Evolutionary conservation across 2,329 filamentous ascomycete genomes (phyloP), one percentile per base, ranked within the genome.

Genomic region (Phaeosphaeria sp.): DNA sequence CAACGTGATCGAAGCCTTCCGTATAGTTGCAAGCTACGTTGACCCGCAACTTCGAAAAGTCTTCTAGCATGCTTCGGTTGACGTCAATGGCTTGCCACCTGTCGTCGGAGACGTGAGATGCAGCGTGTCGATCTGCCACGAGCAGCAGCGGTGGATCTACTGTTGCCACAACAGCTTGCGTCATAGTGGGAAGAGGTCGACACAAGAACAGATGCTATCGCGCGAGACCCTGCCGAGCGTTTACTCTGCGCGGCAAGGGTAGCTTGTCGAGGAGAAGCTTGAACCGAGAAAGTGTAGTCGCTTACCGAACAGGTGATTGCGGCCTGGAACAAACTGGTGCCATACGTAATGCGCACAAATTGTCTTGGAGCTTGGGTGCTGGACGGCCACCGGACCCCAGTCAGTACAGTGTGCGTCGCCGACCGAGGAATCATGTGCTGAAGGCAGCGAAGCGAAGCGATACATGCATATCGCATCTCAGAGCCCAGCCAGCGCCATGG

Each of bases 261-360:
- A 36, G 55, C 54, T 49, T 41, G 23, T 54, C 25, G 20, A 39
- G 42, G 36, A 56, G 56, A 27, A 59, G 54, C 30, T 60, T 56
- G 44, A 44, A 39, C 59, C 52, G 42, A 55, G 52, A 50, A 46
- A 18, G 55, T 59, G 15, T 17, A 55, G 55, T 55, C 42, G 18
- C 10, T 17, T 22, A 23, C 21, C 43, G 20, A 46, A 46, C 43
- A 46, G 21, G 43, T 25, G 22, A 23, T 54, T 27, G 56, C 42
- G 47, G 52, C 30, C 39, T 54, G 46, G 25, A n/a, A 23, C 22
- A 23, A 46, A 47, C 58, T 65, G 67, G 63, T 58, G 65, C 63
- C 63, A 62, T 69, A 67, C 62, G 69, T 67, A 65, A 70, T 69
- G 51, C 58, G 46, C 59, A 52, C 44, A 54, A 52, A 50, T 27